These are phyloP conservation scores for Aspergillus fumigatus DNA, from an alignment of 2,329 filamentous ascomycete genomes.

Conservation along the genomic window DNA sequence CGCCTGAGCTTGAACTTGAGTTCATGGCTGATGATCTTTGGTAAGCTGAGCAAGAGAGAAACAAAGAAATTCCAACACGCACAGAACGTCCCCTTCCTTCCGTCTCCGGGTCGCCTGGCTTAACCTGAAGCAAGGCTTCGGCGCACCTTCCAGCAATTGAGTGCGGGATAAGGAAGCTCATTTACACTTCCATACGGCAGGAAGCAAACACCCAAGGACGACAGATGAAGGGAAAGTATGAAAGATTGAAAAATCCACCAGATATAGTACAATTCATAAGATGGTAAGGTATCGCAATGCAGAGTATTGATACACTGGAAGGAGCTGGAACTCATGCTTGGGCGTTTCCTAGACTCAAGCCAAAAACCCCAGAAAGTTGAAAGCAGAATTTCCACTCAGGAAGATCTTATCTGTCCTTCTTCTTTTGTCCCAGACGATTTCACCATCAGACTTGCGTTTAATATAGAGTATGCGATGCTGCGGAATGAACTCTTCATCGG, in stretches of 20 bases:
- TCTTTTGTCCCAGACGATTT: constrained; percentile 49
- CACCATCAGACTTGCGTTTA: constrained; percentile 35
- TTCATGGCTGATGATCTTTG: background rate
- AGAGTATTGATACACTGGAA: background rate
- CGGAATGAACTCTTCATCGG: constrained; percentile 54
- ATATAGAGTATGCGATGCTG: constrained; percentile 52
- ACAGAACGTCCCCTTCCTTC: background rate
- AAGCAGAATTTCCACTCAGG: constrained; percentile 38
- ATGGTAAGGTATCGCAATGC: background rate
- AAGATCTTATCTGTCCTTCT: constrained; percentile 46
- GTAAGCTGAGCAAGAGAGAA: background rate
- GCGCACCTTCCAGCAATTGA: background rate
- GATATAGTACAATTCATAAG: background rate
- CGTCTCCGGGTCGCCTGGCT: background rate
- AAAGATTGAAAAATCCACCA: background rate
- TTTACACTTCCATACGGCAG: background rate
- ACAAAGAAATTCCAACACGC: background rate
- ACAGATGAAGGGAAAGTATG: background rate
- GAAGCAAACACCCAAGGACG: background rate
- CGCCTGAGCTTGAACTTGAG: constrained; percentile 1
- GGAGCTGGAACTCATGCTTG: background rate
- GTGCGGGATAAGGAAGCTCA: background rate
- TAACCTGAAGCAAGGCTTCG: background rate
- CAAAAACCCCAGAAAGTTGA: constrained; percentile 25
- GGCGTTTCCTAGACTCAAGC: constrained; percentile 6